phyloP scores from a whole-genome alignment of 2,329 filamentous ascomycete genomes.

The Trichocomaceae sp. region DNA sequence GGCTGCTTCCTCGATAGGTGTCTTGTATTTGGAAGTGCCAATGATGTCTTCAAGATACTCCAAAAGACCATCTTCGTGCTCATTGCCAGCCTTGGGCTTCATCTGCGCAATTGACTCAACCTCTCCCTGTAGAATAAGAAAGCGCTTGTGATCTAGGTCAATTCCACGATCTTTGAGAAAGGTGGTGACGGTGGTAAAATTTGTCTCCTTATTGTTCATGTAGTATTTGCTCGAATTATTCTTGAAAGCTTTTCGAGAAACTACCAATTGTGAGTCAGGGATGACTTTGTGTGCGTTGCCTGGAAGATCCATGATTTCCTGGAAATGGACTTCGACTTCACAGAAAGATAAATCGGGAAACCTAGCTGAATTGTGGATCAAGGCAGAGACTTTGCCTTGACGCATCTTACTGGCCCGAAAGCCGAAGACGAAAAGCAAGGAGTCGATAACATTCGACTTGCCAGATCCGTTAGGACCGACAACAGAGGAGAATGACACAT shows the following conservation, averaged over 20 bases:
- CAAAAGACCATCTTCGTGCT: conserved; percentile 91
- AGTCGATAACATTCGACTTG: conserved; percentile 98
- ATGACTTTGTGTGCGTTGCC: conserved; percentile 69
- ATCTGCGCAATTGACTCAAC: conserved; percentile 99
- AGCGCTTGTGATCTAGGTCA: conserved; percentile 95
- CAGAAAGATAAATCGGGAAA: conserved; percentile 81
- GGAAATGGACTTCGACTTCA: conserved; percentile 94
- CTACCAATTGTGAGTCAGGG: conserved; percentile 74
- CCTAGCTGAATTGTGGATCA: conserved; percentile 94
- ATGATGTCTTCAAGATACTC: conserved; percentile 99
- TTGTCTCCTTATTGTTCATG: conserved; percentile 83
- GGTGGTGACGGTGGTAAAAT: conserved; percentile 84
- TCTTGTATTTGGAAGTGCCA: conserved; percentile 96
- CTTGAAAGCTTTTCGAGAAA: conserved; percentile 90
- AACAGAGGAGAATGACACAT: conserved; percentile 93
- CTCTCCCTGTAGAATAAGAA: conserved; percentile 93
- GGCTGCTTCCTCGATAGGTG: conserved; percentile 89
- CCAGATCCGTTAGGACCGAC: conserved; percentile 97
- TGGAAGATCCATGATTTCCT: conserved; percentile 85
- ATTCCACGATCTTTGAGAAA: conserved; percentile 82
- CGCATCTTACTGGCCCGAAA: conserved; percentile 99
- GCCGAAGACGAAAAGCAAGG: conserved; percentile 95
- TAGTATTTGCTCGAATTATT: conserved; percentile 99
- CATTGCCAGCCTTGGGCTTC: conserved; percentile 91
- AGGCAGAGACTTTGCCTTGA: conserved; percentile 93